Conservation (phyloP, 495 filamentous ascomycete genomes). For the Aspergillus cristatus region DNA sequence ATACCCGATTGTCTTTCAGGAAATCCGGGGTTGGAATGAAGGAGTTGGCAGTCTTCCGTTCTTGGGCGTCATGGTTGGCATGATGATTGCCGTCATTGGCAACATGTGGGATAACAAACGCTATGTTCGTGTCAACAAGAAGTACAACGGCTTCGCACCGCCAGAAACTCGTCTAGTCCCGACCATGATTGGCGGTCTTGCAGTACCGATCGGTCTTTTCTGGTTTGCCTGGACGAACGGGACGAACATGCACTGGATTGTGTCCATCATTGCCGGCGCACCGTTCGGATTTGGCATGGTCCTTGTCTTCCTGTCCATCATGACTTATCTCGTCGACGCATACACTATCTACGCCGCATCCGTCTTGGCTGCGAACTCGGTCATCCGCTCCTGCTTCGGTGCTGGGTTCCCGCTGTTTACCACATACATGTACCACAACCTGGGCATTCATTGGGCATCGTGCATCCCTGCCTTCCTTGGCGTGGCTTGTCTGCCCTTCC, state of each 20-base stretch:
- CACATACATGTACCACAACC: slow-evolving; percentile 52
- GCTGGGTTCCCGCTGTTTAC: slow-evolving; percentile 69
- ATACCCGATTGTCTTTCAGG: slow-evolving; percentile 60
- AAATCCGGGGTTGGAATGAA: slow-evolving; percentile 58
- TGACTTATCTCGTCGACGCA: slow-evolving; percentile 63
- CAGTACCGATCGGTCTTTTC: slow-evolving; percentile 38
- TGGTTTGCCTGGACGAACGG: slow-evolving; percentile 55
- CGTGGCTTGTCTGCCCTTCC: slow-evolving; percentile 57
- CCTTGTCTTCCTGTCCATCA: slow-evolving; percentile 53
- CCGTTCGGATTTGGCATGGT: slow-evolving; percentile 64
- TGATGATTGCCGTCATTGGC: slow-evolving; percentile 45
- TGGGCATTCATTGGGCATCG: slow-evolving; percentile 68
- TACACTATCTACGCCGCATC: slow-evolving; percentile 66
- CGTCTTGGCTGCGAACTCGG: slow-evolving; percentile 59
- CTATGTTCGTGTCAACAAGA: slow-evolving; percentile 16
- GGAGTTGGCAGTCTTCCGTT: slow-evolving; percentile 61
- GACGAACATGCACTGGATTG: slow-evolving; percentile 52
- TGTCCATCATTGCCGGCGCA: slow-evolving; percentile 45
- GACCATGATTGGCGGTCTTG: slow-evolving; percentile 21
- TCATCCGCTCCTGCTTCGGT: slow-evolving; percentile 55
- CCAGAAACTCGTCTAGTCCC: slow-evolving; percentile 30
- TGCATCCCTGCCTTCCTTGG: slow-evolving; percentile 61
- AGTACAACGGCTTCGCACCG: slow-evolving; percentile 20
- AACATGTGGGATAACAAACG: slow-evolving; percentile 29
- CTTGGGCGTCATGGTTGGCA: slow-evolving; percentile 64